Percentiles rank a stretch among this genome's conserved stretches.
Conservation (phyloP, 768 basidiomycete genomes). For the Pseudohyphozyma bogoriensis region DNA sequence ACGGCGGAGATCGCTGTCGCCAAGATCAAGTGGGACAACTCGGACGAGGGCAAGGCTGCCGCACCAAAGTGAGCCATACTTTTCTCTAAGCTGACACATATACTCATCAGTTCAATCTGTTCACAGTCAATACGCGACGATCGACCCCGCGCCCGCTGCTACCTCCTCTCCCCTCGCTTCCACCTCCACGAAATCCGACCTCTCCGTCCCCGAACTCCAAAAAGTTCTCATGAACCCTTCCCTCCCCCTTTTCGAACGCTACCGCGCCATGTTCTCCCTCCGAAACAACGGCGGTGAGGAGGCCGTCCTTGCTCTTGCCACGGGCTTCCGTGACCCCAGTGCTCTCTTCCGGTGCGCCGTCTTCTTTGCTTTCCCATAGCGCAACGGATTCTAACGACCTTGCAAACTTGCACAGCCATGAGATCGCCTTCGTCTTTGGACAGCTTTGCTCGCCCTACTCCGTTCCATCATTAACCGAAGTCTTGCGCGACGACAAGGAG, state of each 20-base stretch:
- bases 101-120: neutral
- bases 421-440: slow-evolving; percentile 96
- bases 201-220: slow-evolving; percentile 49
- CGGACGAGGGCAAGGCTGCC: slow-evolving; percentile 35
- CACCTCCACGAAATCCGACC: slow-evolving; percentile 33
- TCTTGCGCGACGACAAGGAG: slow-evolving; percentile 62
- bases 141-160: slow-evolving; percentile 72
- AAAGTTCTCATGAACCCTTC: slow-evolving; percentile 54
- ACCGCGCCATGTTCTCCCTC: slow-evolving; percentile 96
- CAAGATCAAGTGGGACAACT: slow-evolving; percentile 80
- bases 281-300: slow-evolving; percentile 66
- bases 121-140: slow-evolving; percentile 60
- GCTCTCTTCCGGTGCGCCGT: slow-evolving; percentile 76
- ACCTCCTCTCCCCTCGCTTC: slow-evolving; percentile 41
- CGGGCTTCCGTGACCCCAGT: slow-evolving; percentile 78
- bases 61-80: slow-evolving; percentile 23
- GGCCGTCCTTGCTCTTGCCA: slow-evolving; percentile 82
- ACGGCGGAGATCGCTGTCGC: slow-evolving; percentile 95
- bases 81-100: slow-evolving; percentile 14
- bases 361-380: neutral
- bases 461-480: slow-evolving; percentile 69
- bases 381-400: too few species aligned
- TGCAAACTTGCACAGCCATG: slow-evolving; percentile 53
- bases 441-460: slow-evolving; percentile 83
- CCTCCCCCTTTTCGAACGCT: slow-evolving; percentile 76